Evolutionary conservation across 1,139 yeast species (phyloP).

Genomic region (Blastobotrys niveus): DNA sequence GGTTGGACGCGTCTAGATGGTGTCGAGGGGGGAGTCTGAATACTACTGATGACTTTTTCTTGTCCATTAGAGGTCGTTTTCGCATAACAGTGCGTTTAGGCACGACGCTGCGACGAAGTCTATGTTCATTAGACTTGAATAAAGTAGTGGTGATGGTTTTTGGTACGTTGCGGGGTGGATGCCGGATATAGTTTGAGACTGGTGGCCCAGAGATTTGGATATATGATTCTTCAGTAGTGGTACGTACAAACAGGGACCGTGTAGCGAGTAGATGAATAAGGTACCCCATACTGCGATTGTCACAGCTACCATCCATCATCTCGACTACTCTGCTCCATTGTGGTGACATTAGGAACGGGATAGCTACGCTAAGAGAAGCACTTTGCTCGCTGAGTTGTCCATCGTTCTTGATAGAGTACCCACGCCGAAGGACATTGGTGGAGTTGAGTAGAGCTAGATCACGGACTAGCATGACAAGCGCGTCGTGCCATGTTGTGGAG

Average conservation of each 20-base stretch:
- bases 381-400: background rate
- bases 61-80: background rate
- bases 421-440: background rate
- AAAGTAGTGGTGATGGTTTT: background rate
- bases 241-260: background rate
- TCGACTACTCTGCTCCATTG: background rate
- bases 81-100: constrained; percentile 1
- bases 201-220: constrained; percentile 2
- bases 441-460: background rate
- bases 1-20: constrained; percentile 1
- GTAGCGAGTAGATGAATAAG: background rate
- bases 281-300: too few species aligned
- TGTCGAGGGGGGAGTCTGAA: constrained; percentile 12
- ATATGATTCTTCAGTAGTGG: background rate
- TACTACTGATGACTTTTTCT: too few species aligned
- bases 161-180: background rate
- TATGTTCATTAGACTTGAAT: background rate
- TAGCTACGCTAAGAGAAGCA: too few species aligned
- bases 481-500: background rate
- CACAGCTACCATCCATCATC: too few species aligned
- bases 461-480: background rate
- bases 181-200: background rate
- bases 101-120: background rate
- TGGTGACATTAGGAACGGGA: background rate
- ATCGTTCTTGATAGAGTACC: background rate